Evolutionary conservation across 2,329 filamentous ascomycete species (phyloP).

Genomic region (Fusarium mexicanum): DNA sequence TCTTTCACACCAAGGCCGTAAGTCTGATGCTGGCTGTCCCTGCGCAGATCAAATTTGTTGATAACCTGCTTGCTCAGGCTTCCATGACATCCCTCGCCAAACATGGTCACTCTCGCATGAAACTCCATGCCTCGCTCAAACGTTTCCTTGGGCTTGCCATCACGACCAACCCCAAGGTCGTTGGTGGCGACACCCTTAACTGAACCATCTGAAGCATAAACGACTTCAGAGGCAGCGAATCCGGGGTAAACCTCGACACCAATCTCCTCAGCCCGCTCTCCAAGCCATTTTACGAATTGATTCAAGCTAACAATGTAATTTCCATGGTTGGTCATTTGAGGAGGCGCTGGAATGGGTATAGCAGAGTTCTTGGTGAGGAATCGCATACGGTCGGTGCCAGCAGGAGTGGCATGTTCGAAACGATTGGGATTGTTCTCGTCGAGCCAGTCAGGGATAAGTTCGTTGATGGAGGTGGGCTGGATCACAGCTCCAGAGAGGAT

Average conservation of each 20-base stretch:
- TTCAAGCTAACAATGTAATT: slow-evolving; percentile 98
- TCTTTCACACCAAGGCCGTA: slow-evolving; percentile 96
- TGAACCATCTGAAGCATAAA: slow-evolving; percentile 86
- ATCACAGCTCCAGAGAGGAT: slow-evolving; percentile 97
- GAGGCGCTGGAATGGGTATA: slow-evolving; percentile 85
- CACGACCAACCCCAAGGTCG: slow-evolving; percentile 84
- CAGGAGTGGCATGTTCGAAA: slow-evolving; percentile 88
- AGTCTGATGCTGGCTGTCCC: slow-evolving; percentile 92
- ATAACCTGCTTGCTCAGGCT: slow-evolving; percentile 94
- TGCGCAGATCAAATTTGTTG: slow-evolving; percentile 90
- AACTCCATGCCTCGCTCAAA: slow-evolving; percentile 99
- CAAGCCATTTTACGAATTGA: slow-evolving; percentile 94
- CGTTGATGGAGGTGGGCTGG: slow-evolving; percentile 85
- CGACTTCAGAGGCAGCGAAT: slow-evolving; percentile 91
- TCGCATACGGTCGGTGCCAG: slow-evolving; percentile 86
- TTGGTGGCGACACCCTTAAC: slow-evolving; percentile 97
- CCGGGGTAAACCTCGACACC: slow-evolving; percentile 97
- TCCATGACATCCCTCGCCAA: slow-evolving; percentile 95
- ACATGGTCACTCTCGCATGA: slow-evolving; percentile 88
- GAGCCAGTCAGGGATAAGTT: slow-evolving; percentile 94
- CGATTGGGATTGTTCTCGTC: slow-evolving; percentile 86
- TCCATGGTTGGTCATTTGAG: slow-evolving; percentile 97
- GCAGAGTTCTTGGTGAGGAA: slow-evolving; percentile 86
- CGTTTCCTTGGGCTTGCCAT: slow-evolving; percentile 85
- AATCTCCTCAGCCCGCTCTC: slow-evolving; percentile 93